Evolutionary conservation across 2,329 filamentous ascomycete species (phyloP).

Genomic region (Sarocladium oryzae): DNA sequence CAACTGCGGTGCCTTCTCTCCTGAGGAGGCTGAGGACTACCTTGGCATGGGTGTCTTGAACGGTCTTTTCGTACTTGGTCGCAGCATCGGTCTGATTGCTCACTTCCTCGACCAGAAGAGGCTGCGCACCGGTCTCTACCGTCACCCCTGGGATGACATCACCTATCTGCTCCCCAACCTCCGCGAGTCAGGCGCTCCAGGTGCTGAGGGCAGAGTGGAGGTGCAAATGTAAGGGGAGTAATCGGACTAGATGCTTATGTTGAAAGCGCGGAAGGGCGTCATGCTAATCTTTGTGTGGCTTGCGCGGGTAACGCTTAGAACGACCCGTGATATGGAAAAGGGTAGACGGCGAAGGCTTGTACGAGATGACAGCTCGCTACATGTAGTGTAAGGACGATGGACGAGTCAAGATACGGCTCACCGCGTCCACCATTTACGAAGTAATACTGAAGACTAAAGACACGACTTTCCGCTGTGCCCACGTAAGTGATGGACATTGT

Average conservation of each 20-base stretch:
- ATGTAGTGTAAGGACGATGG: conserved; percentile 22
- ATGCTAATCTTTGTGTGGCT: conserved; percentile 26
- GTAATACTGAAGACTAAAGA: conserved; percentile 9
- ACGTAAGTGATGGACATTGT: no score
- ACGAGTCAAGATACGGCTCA: background rate
- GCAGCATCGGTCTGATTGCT: conserved; percentile 97
- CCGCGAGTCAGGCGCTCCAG: conserved; percentile 60
- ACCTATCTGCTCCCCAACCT: conserved; percentile 87
- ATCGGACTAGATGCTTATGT: conserved; percentile 17
- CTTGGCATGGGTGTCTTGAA: conserved; percentile 98
- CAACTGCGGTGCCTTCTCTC: conserved; percentile 94
- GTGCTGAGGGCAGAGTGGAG: conserved; percentile 82
- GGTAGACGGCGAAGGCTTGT: conserved; percentile 25
- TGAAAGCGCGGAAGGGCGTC: conserved; percentile 12
- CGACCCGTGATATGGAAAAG: conserved; percentile 12
- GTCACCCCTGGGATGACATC: conserved; percentile 98
- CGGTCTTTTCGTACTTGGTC: conserved; percentile 96
- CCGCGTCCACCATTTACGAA: conserved; percentile 6
- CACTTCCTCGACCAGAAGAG: conserved; percentile 99
- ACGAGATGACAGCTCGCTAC: conserved; percentile 29
- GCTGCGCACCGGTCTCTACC: conserved; percentile 95
- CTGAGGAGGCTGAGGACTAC: conserved; percentile 98
- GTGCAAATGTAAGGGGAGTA: conserved; percentile 59
- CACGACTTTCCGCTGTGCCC: background rate
- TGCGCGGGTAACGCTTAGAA: conserved; percentile 19